A percentile compares a stretch with the other conserved stretches of the same genome.
Evolutionary conservation across 345 rosid genomes (phyloP).

Genomic region (Populus ilicifolia): DNA sequence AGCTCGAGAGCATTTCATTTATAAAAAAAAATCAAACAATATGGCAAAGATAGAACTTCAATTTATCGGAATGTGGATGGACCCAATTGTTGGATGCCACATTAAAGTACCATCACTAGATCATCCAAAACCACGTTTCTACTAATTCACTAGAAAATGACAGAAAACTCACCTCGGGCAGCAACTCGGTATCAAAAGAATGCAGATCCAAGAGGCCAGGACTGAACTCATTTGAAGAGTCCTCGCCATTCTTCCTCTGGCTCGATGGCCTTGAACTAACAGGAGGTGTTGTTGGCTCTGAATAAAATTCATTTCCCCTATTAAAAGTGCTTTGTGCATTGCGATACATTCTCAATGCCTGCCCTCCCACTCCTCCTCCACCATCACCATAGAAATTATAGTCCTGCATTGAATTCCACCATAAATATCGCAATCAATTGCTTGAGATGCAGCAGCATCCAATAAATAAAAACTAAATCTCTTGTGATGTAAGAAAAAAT

Average conservation of each 20-base stretch:
- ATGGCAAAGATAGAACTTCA: background rate
- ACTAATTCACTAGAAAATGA: background rate
- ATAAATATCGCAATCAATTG: background rate
- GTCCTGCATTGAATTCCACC: constrained; percentile 46
- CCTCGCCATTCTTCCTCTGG: constrained; percentile 70
- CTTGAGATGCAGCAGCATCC: background rate
- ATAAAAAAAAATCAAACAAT: too few species aligned
- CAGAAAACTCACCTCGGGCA: constrained; percentile 67
- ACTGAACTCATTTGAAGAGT: constrained; percentile 68
- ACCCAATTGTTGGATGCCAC: background rate
- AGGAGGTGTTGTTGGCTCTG: constrained; percentile 76
- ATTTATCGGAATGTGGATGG: background rate
- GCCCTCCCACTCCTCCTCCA: constrained; percentile 38
- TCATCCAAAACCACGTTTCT: background rate
- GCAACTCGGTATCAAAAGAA: constrained; percentile 90
- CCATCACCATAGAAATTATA: constrained; percentile 61
- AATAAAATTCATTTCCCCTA: constrained; percentile 62
- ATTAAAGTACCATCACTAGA: background rate
- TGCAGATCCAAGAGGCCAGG: constrained; percentile 98
- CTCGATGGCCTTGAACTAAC: constrained; percentile 50
- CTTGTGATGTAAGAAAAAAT: too few species aligned
- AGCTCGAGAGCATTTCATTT: background rate
- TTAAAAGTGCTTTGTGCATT: constrained; percentile 61
- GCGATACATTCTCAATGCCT: constrained; percentile 55
- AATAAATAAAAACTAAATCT: background rate